phyloP scores from a whole-genome alignment of 176 grass and related monocot genomes.

The Oryza glumipatula region DNA sequence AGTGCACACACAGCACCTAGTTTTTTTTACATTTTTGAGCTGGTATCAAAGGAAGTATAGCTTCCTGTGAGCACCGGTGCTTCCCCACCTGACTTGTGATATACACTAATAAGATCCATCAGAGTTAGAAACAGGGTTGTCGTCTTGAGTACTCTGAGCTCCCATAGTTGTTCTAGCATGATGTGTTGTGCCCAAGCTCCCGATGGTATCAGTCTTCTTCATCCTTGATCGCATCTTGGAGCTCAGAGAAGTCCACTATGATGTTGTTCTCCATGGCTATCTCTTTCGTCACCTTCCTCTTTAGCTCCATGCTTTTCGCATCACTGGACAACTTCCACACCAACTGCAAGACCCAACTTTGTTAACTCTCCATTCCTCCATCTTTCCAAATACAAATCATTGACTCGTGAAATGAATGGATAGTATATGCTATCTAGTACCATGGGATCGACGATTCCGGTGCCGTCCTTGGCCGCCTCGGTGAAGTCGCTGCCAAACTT shows the following conservation, averaged over 20 bases:
- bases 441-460: constrained; percentile 29
- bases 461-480: constrained; percentile 21
- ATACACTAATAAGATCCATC: not conserved
- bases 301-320: constrained; percentile 37
- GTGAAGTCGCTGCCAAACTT: constrained; percentile 52
- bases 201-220: not conserved
- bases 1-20: not conserved
- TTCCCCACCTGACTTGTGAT: not conserved
- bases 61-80: constrained; percentile 26
- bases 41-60: not conserved
- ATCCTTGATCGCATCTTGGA: constrained; percentile 24
- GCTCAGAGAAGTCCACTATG: constrained; percentile 15
- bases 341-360: constrained; percentile 35
- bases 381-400: not conserved
- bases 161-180: constrained; percentile 3
- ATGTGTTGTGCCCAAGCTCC: not conserved
- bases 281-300: constrained; percentile 49
- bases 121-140: not conserved
- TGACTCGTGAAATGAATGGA: not conserved
- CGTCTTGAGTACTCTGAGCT: constrained; percentile 33
- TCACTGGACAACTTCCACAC: constrained; percentile 45
- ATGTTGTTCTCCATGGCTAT: constrained; percentile 43
- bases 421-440: not conserved
- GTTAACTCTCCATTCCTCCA: not conserved
- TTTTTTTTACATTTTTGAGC: constrained; percentile 18